Conservation (phyloP, 805 yeast genomes). For the Yarrowia sp. region DNA sequence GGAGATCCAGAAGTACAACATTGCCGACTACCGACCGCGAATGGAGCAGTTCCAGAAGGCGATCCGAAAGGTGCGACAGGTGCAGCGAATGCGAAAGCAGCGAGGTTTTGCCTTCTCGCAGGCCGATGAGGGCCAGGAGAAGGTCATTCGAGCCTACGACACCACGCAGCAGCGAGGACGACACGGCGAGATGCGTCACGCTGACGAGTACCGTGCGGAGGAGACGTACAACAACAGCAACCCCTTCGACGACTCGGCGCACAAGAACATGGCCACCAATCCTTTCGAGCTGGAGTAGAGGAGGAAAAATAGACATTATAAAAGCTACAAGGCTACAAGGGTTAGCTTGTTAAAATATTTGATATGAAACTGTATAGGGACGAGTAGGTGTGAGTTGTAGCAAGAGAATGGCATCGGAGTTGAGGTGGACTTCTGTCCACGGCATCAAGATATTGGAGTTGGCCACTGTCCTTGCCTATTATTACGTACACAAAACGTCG, state of each 20-base stretch:
- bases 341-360: neutral
- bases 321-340: neutral
- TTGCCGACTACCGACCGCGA: slow-evolving; percentile 92
- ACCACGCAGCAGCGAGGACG: slow-evolving; percentile 80
- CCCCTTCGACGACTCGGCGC: slow-evolving; percentile 20
- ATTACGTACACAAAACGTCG: too few species aligned
- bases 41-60: slow-evolving; percentile 96
- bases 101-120: slow-evolving; percentile 98
- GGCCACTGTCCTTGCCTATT: too few species aligned
- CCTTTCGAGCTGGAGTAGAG: slow-evolving; percentile 23
- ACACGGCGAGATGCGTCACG: slow-evolving; percentile 55
- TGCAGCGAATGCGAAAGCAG: slow-evolving; percentile 95
- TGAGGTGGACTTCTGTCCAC: too few species aligned
- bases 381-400: neutral
- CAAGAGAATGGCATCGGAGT: too few species aligned
- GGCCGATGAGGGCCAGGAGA: slow-evolving; percentile 91
- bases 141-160: slow-evolving; percentile 88
- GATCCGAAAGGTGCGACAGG: slow-evolving; percentile 95
- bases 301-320: slow-evolving; percentile 1
- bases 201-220: neutral
- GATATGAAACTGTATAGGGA: too few species aligned
- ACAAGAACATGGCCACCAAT: slow-evolving; percentile 6
- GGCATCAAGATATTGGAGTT: too few species aligned
- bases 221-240: neutral
- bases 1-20: slow-evolving; percentile 92